Base-by-base conservation (phyloP, 2,329 filamentous ascomycete genomes). In the Penicillium sclerotigenum region DNA sequence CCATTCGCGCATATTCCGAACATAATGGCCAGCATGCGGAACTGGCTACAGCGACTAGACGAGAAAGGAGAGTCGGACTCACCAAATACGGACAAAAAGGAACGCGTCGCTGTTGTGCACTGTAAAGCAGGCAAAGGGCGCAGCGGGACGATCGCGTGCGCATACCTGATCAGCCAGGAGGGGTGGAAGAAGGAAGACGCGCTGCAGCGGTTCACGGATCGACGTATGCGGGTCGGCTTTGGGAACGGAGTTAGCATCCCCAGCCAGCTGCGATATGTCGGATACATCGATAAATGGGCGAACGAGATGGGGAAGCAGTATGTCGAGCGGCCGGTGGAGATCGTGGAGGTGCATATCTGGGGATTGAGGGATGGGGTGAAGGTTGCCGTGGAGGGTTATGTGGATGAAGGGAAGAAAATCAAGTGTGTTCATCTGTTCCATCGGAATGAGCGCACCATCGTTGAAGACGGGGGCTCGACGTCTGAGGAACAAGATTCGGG, bases 91-190 rank as follows among this genome's bases (percentile, higher is more conserved):
- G 54, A 68, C 13, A 72, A 76, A 26, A 69, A 73, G 24, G 77
- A 79, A 36, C 81, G 91, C 33, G 90, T 97, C 0, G 88, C 88
- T 0, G 92, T 97, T 7, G 91, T 97, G 8, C 94, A 99, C 74
- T 97, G 94, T 79, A 97, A 97, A 72, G 94, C 94, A 1, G 94
- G 94, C 3, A 99, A 99, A 74, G 94, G 94, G 1, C 82, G 94
- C 48, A 96, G 90, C 62, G 94, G 94, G 4, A 96, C 91, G 0
- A 85, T 91, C 65, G 87, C 88, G 29, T 96, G 90, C 74, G 90
- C 88, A 65, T 97, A 96, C 71, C 79, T 99, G 56, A 94, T 99
- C 65, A 87, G 89, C 8, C 90, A 97, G 70, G 89, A 94, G 68
- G 86, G 84, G 4, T 89, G 87, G 87, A 80, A 77, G 29, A 74